These are phyloP conservation scores for Suillus subluteus DNA, from an alignment of 768 basidiomycete species.

Conservation along the genomic window DNA sequence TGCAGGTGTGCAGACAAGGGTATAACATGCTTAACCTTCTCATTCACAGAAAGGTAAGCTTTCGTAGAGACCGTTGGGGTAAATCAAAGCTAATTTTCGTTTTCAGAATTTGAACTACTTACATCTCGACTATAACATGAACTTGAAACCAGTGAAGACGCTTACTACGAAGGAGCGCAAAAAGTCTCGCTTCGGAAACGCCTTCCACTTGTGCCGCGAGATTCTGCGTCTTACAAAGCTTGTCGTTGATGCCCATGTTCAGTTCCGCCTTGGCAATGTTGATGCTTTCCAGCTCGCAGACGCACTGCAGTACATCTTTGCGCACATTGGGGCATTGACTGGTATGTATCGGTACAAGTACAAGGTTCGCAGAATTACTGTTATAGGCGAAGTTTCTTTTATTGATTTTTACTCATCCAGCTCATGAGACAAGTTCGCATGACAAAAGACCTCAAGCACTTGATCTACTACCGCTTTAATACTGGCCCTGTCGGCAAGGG, in stretches of 20 bases:
- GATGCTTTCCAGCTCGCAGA: constrained; percentile 99
- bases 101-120: constrained; percentile 86
- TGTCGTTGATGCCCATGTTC: constrained; percentile 98
- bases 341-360: constrained; percentile 99
- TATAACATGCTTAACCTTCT: constrained; percentile 99
- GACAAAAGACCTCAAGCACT: constrained; percentile 98
- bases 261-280: constrained; percentile 97
- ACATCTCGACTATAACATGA: constrained; percentile 98
- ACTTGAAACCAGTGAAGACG: constrained; percentile 96
- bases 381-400: background rate
- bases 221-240: constrained; percentile 97
- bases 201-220: constrained; percentile 97
- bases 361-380: constrained; percentile 58
- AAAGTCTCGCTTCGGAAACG: constrained; percentile 99
- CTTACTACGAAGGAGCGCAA: constrained; percentile 99
- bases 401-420: constrained; percentile 39
- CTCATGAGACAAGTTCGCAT: constrained; percentile 99
- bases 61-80: background rate
- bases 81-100: background rate
- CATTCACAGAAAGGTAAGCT: constrained; percentile 90
- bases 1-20: constrained; percentile 98
- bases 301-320: constrained; percentile 97
- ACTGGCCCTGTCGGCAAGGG: constrained; percentile 99
- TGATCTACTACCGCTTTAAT: constrained; percentile 99
- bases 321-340: constrained; percentile 95